These are phyloP conservation scores for Eimeria praecox DNA, from an alignment of 169 alveolate genomes.

Conservation along the genomic window DNA sequence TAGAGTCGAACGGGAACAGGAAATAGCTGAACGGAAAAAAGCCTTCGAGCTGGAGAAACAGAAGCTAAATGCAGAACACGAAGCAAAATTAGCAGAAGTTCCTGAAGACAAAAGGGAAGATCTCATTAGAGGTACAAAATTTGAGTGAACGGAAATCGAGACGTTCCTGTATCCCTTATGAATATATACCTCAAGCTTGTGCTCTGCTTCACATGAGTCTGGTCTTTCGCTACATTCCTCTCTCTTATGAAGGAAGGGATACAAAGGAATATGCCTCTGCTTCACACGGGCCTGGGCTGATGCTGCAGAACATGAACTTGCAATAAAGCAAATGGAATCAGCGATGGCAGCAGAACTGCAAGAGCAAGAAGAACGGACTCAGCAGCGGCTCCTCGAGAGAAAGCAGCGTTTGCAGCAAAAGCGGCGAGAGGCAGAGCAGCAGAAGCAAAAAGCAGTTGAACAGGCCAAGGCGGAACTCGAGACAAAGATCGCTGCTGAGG, in stretches of 20 bases:
- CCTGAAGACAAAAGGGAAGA: conserved; percentile 28
- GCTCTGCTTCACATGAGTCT: neutral
- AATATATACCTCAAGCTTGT: neutral
- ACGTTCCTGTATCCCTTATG: neutral
- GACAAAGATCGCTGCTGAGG: conserved; percentile 32
- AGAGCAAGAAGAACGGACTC: conserved; percentile 58
- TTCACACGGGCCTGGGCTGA: neutral
- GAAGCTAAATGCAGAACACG: conserved; percentile 46
- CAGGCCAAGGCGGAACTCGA: conserved; percentile 71
- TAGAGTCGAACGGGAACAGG: conserved; percentile 22
- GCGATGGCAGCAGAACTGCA: conserved; percentile 36
- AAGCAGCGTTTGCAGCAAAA: conserved; percentile 48
- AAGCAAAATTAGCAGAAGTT: conserved; percentile 31
- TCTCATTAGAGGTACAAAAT: conserved; percentile 16
- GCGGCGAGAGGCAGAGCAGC: conserved; percentile 51
- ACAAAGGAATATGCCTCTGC: neutral
- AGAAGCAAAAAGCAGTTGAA: conserved; percentile 36
- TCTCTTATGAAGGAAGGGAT: no score
- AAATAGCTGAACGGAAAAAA: neutral
- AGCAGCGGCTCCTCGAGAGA: conserved; percentile 34
- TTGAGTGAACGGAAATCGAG: neutral
- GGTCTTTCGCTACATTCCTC: no score
- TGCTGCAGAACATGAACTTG: conserved; percentile 54
- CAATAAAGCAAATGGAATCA: conserved; percentile 56
- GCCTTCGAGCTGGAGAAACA: conserved; percentile 50